These are phyloP conservation scores for Blastomyces percursus DNA, from an alignment of 2,329 filamentous ascomycete genomes.

Conservation along the genomic window DNA sequence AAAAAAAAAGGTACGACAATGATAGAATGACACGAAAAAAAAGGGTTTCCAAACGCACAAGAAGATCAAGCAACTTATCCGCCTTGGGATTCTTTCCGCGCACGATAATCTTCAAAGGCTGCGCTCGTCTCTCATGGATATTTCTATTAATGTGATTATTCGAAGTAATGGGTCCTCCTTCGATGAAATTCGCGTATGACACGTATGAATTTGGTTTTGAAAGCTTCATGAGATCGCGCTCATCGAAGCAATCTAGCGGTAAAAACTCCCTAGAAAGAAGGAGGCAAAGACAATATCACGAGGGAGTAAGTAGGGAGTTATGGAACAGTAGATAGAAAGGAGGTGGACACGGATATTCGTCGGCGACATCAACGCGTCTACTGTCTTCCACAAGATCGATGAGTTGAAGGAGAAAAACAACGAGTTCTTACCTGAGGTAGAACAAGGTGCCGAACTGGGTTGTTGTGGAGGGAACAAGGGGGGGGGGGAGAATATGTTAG, in stretches of 20 bases:
- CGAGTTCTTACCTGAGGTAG: conserved; percentile 22
- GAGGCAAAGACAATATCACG: conserved; percentile 8
- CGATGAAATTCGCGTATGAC: conserved; percentile 23
- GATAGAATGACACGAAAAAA: conserved; percentile 4
- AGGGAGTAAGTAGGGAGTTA: not conserved
- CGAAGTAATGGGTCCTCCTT: conserved; percentile 11
- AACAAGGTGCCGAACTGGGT: conserved; percentile 26
- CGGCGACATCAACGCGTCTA: not conserved
- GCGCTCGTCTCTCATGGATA: conserved; percentile 18
- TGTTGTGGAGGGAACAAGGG: not conserved
- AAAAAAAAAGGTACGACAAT: not conserved
- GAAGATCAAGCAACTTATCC: conserved; percentile 37
- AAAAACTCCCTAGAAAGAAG: conserved; percentile 24
- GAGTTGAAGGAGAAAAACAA: not conserved
- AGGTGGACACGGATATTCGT: not conserved
- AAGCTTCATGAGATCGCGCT: conserved; percentile 23
- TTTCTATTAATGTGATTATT: not conserved
- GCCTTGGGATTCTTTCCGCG: conserved; percentile 31
- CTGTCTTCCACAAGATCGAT: conserved; percentile 5
- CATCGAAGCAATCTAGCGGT: conserved; percentile 27
- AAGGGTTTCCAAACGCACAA: conserved; percentile 27
- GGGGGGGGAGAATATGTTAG: conserved; percentile 5
- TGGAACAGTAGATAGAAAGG: no score
- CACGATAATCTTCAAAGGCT: conserved; percentile 32
- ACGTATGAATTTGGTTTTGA: conserved; percentile 17